Percentiles rank a stretch among this genome's conserved stretches.
These are phyloP conservation scores for Paramyrothecium roridum DNA, from an alignment of 2,329 filamentous ascomycete species.

Conservation along the genomic window DNA sequence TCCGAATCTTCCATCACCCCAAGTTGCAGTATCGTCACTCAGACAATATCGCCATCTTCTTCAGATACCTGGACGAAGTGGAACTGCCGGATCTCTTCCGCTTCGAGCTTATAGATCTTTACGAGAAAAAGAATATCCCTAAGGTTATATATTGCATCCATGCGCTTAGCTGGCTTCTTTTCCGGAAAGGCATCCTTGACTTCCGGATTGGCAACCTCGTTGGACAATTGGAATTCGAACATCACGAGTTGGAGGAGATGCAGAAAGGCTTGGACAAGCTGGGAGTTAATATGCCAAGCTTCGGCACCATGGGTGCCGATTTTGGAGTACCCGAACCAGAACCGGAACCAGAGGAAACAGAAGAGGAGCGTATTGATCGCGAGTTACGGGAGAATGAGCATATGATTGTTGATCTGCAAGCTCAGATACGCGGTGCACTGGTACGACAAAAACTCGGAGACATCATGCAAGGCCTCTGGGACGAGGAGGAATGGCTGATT, in stretches of 20 bases:
- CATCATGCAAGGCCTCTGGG: slow-evolving; percentile 88
- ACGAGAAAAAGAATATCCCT: slow-evolving; percentile 99
- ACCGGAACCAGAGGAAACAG: slow-evolving; percentile 79
- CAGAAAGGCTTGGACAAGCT: slow-evolving; percentile 96
- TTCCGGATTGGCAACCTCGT: slow-evolving; percentile 97
- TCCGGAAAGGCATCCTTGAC: slow-evolving; percentile 88
- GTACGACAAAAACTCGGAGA: slow-evolving; percentile 73
- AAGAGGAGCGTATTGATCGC: slow-evolving; percentile 82
- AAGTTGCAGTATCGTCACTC: slow-evolving; percentile 93
- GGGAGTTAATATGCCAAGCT: slow-evolving; percentile 93
- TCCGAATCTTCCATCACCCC: slow-evolving; percentile 80
- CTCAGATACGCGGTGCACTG: slow-evolving; percentile 79
- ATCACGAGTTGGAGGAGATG: slow-evolving; percentile 94
- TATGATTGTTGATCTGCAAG: slow-evolving; percentile 75
- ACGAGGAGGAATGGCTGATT: slow-evolving; percentile 71
- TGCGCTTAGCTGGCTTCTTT: slow-evolving; percentile 94
- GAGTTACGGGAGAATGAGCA: slow-evolving; percentile 76
- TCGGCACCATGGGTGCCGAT: slow-evolving; percentile 93
- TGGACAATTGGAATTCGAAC: slow-evolving; percentile 93
- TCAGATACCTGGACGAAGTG: slow-evolving; percentile 86
- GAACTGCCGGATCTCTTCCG: slow-evolving; percentile 93
- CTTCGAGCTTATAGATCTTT: slow-evolving; percentile 94
- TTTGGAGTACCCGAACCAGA: slow-evolving; percentile 77
- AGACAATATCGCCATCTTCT: slow-evolving; percentile 97
- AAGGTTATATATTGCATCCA: slow-evolving; percentile 99